Evolutionary conservation across 805 yeast genomes (phyloP).

Genomic region (Lipomyces chichibuensis): DNA sequence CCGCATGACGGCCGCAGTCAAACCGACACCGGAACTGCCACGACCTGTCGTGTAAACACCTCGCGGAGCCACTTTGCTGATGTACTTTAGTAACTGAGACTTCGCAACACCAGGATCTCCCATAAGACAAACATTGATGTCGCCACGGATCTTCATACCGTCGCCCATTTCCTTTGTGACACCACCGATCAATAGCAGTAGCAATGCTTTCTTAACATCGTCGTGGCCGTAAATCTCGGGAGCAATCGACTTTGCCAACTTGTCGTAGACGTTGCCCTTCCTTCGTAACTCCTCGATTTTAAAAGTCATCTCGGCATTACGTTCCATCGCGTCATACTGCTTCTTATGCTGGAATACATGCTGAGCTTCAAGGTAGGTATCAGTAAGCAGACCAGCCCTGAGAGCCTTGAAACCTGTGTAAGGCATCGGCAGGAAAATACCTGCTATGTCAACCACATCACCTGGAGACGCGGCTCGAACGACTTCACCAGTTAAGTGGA

Average conservation of each 20-base stretch:
- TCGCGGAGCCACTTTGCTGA: slow-evolving; percentile 90
- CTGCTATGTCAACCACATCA: slow-evolving; percentile 89
- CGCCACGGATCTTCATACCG: slow-evolving; percentile 97
- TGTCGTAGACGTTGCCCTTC: slow-evolving; percentile 74
- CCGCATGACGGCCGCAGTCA: slow-evolving; percentile 98
- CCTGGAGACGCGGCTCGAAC: slow-evolving; percentile 91
- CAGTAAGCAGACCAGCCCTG: slow-evolving; percentile 90
- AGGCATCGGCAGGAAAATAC: slow-evolving; percentile 90
- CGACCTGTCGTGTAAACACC: slow-evolving; percentile 98
- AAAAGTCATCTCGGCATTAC: slow-evolving; percentile 59
- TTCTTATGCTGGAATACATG: slow-evolving; percentile 83
- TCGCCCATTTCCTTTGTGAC: slow-evolving; percentile 93
- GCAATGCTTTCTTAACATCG: slow-evolving; percentile 88
- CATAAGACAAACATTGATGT: slow-evolving; percentile 92
- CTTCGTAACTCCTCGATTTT: slow-evolving; percentile 59
- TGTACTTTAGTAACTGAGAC: slow-evolving; percentile 89
- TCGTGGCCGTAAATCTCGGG: slow-evolving; percentile 96
- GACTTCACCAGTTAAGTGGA: slow-evolving; percentile 89
- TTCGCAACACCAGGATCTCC: slow-evolving; percentile 99
- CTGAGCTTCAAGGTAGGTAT: slow-evolving; percentile 90
- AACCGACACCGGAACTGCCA: slow-evolving; percentile 98
- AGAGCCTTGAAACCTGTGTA: slow-evolving; percentile 94
- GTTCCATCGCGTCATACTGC: slow-evolving; percentile 69
- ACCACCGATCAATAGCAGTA: slow-evolving; percentile 88
- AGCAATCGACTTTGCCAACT: slow-evolving; percentile 86